These are phyloP conservation scores for Globisporangium alternatum DNA, from an alignment of 352 stramenopile genomes.

Conservation along the genomic window DNA sequence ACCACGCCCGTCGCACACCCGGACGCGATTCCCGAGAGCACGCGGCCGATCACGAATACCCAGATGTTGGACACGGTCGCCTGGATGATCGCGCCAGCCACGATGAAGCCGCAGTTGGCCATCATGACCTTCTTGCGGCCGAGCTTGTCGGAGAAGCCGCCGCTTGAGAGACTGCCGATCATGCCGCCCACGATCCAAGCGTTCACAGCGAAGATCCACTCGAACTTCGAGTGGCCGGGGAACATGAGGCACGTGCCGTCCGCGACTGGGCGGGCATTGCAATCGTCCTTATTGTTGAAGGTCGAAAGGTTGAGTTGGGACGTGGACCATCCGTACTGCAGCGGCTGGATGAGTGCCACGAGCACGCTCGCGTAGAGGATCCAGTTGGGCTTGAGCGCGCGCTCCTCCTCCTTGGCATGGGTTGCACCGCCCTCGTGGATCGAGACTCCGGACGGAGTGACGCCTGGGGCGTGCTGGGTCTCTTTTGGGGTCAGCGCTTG, in stretches of 20 bases:
- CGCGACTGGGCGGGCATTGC: constrained; percentile 14
- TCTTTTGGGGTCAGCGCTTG: too few species aligned
- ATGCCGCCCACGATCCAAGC: constrained; percentile 44
- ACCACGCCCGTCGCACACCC: constrained; percentile 29
- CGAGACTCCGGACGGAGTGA: too few species aligned
- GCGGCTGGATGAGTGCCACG: constrained; percentile 41
- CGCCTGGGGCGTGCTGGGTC: too few species aligned
- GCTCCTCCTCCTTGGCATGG: too few species aligned
- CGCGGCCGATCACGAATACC: constrained; percentile 30
- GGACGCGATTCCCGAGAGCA: constrained; percentile 37
- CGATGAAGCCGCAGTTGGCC: constrained; percentile 34
- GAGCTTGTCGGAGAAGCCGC: constrained; percentile 28
- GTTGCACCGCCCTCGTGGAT: too few species aligned
- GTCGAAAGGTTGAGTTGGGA: too few species aligned
- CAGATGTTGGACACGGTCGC: constrained; percentile 25
- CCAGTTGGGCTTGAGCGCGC: constrained; percentile 14
- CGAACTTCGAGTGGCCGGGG: constrained; percentile 27
- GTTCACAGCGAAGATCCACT: constrained; percentile 40
- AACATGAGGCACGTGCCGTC: constrained; percentile 34
- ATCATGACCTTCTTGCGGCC: constrained; percentile 29
- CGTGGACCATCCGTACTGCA: constrained; percentile 55
- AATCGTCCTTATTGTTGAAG: constrained; percentile 34
- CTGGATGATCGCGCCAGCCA: constrained; percentile 29
- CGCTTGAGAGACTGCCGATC: constrained; percentile 30
- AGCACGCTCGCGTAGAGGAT: constrained; percentile 50